Percentiles rank a stretch among this genome's conserved stretches.
phyloP scores from a whole-genome alignment of 2,329 filamentous ascomycete genomes.

The Paraphaeosphaeria sporulosa region DNA sequence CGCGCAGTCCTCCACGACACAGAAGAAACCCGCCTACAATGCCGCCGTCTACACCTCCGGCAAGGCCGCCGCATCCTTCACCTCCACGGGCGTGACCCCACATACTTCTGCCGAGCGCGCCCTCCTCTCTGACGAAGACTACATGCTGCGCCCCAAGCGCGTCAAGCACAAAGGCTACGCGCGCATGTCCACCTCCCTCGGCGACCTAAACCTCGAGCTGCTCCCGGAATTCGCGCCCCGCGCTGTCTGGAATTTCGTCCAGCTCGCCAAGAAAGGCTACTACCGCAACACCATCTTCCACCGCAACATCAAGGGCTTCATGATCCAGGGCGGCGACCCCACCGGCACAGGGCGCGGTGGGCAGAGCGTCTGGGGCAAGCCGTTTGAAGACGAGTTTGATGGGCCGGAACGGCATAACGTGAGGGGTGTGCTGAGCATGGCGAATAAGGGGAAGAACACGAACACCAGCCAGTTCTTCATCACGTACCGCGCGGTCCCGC shows the following conservation, averaged over 20 bases:
- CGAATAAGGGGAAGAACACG: slow-evolving; percentile 98
- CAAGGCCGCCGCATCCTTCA: slow-evolving; percentile 90
- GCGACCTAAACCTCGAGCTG: slow-evolving; percentile 86
- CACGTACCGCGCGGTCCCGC: slow-evolving; percentile 81
- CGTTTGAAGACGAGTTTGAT: slow-evolving; percentile 93
- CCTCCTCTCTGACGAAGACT: slow-evolving; percentile 90
- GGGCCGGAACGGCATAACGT: slow-evolving; percentile 84
- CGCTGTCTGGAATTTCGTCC: slow-evolving; percentile 96
- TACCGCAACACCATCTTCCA: slow-evolving; percentile 88
- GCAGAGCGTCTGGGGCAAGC: slow-evolving; percentile 89
- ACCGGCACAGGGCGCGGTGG: slow-evolving; percentile 93
- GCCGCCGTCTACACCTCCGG: slow-evolving; percentile 91
- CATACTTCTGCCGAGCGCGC: slow-evolving; percentile 89
- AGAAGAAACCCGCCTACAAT: slow-evolving; percentile 65
- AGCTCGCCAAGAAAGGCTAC: slow-evolving; percentile 86
- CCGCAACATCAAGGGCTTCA: slow-evolving; percentile 93
- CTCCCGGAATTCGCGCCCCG: slow-evolving; percentile 90
- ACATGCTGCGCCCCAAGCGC: slow-evolving; percentile 89
- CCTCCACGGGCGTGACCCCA: slow-evolving; percentile 90
- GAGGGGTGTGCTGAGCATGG: slow-evolving; percentile 88
- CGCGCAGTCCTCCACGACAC: slow-evolving; percentile 43
- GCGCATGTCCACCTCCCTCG: slow-evolving; percentile 84
- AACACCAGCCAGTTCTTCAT: slow-evolving; percentile 97
- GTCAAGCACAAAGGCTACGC: slow-evolving; percentile 93
- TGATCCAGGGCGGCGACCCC: slow-evolving; percentile 97